Conservation (phyloP, 2,329 filamentous ascomycete genomes). For the Penicillium corylophilum region DNA sequence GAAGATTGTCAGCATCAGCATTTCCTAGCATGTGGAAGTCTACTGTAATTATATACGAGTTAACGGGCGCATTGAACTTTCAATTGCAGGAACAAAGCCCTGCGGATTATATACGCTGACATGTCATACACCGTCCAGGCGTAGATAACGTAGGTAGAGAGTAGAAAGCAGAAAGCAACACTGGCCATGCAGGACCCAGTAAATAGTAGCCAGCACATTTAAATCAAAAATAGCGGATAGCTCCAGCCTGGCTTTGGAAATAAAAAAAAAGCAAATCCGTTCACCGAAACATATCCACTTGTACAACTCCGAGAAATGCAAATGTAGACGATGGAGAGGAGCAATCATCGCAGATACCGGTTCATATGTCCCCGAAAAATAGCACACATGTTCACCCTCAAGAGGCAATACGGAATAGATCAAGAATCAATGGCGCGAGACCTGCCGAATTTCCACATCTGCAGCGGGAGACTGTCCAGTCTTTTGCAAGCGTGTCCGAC, state of each 20-base stretch:
- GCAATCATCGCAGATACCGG: background rate
- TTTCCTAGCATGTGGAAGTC: constrained; percentile 18
- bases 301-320: background rate
- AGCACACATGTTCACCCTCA: background rate
- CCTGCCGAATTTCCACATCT: constrained; percentile 28
- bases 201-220: background rate
- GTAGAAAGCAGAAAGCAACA: background rate
- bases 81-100: background rate
- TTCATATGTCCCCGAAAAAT: background rate
- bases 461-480: constrained; percentile 8
- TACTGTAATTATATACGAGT: background rate
- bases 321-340: background rate
- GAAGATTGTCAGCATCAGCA: constrained; percentile 83
- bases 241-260: background rate
- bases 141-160: background rate
- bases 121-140: background rate
- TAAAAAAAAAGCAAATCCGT: background rate
- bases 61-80: background rate
- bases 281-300: background rate
- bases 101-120: background rate
- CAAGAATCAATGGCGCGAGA: constrained; percentile 14
- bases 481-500: constrained; percentile 27
- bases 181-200: background rate
- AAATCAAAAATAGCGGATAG: background rate
- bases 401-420: background rate